These are phyloP conservation scores for Ascochyta rabiei DNA, from an alignment of 2,329 filamentous ascomycete genomes.

Conservation along the genomic window DNA sequence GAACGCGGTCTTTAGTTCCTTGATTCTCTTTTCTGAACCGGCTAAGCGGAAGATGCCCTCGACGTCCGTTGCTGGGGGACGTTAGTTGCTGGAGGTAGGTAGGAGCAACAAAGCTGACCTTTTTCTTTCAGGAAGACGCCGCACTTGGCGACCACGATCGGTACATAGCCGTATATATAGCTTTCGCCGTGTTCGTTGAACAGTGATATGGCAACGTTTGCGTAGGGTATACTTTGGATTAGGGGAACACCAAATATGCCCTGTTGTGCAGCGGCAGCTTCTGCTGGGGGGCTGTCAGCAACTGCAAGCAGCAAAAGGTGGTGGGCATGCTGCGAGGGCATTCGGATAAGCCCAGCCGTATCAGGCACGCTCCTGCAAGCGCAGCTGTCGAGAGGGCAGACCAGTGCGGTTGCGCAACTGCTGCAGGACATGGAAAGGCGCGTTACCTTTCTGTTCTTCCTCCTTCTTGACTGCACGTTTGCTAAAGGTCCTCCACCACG, in stretches of 20 bases:
- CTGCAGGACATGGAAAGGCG: not conserved
- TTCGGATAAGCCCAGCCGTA: constrained; percentile 22
- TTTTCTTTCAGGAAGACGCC: constrained; percentile 98
- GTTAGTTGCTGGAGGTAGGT: constrained; percentile 26
- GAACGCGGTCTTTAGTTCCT: constrained; percentile 89
- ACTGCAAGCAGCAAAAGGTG: constrained; percentile 20
- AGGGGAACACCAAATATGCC: constrained; percentile 96
- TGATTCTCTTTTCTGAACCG: constrained; percentile 97
- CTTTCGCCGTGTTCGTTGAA: constrained; percentile 91
- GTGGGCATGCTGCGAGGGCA: constrained; percentile 25
- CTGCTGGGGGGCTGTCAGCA: constrained; percentile 36
- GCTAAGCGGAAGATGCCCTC: constrained; percentile 97
- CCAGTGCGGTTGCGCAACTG: not conserved
- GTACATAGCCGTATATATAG: constrained; percentile 98
- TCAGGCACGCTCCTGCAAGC: constrained; percentile 11
- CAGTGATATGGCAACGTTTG: constrained; percentile 96
- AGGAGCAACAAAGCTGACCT: constrained; percentile 62
- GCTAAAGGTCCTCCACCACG: constrained; percentile 96
- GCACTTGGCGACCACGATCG: constrained; percentile 97
- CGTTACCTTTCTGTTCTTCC: constrained; percentile 64
- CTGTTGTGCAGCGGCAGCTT: constrained; percentile 54
- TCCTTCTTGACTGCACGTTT: constrained; percentile 67
- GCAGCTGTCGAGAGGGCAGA: constrained; percentile 5
- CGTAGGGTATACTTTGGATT: constrained; percentile 93
- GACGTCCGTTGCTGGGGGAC: constrained; percentile 76